Evolutionary conservation across 306 rosid species (phyloP), one percentile per base, ranked within the genome.

Genomic region (Boehmeria nivea): DNA sequence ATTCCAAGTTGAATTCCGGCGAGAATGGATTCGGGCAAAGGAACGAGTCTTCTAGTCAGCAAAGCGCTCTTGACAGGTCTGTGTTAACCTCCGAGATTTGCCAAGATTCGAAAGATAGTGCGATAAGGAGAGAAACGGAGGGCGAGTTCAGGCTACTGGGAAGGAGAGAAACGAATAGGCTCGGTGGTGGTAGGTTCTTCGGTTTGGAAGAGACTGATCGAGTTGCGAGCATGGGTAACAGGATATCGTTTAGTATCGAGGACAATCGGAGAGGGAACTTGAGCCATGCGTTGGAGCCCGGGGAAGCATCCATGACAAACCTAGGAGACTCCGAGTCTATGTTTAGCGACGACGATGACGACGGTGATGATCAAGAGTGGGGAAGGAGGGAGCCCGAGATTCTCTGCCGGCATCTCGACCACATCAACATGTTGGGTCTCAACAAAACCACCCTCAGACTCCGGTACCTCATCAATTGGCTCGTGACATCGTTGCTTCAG

Each of bases 51-150:
- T 77, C 78, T 53, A 60, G 46, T 56, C 74, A 70, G 38, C 76
- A 76, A 60, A 57, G 60, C 34, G 55, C 65, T 63, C 57, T 70
- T 39, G 82, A 68, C 26, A 73, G 73, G 78, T 77, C 79, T 45
- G n/a, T n/a, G n/a, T 73, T 76, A 44, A 64, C 81, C n/a, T n/a
- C n/a, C 54, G 84, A 73, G 59, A 81, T 74, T 55, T 74, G 62
- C 50, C 16, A 68, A 51, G 94, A 82, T 43, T 36, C 81, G 37
- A 90, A 86, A 70, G 97, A 80, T 56, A 90, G 86, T 61, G 96
- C 98, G 37, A 91, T 91, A 78, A 80, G 96, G 64, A 82, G 98
- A 70, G 98, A 91, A 83, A 87, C 98, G 28, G 96, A 87, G 63
- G 89, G 98, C 51, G 98, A 91, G 39, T 91, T 82, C 65, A 72